A percentile compares a stretch with the other conserved stretches of the same genome.
phyloP scores from a whole-genome alignment of 1,284 basidiomycete genomes.

The Filobasidium uniguttulatum region DNA sequence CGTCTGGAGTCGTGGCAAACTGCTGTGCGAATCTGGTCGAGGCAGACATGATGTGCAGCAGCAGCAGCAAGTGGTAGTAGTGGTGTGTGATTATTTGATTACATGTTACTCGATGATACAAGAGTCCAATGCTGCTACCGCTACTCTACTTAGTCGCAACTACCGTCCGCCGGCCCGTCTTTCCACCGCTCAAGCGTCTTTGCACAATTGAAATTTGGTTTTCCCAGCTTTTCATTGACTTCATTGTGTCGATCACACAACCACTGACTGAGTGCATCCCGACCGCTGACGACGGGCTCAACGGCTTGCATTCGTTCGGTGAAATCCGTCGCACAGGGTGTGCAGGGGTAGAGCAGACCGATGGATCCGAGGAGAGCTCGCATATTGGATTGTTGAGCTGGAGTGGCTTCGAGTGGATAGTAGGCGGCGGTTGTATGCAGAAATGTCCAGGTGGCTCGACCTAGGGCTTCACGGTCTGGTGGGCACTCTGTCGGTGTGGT shows the following conservation, averaged over 20 bases:
- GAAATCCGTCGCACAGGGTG: slow-evolving; percentile 67
- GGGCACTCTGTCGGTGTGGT: slow-evolving; percentile 55
- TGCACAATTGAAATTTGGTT: slow-evolving; percentile 61
- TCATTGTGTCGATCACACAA: slow-evolving; percentile 82
- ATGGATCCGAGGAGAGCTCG: slow-evolving; percentile 58
- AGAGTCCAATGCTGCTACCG: too few relatives aligned
- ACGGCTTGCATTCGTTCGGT: slow-evolving; percentile 46
- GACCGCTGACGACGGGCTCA: slow-evolving; percentile 60
- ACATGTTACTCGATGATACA: too few relatives aligned
- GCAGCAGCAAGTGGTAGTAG: too few relatives aligned
- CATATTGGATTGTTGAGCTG: slow-evolving; percentile 64
- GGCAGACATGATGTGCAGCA: too few relatives aligned
- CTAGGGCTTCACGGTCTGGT: slow-evolving; percentile 71
- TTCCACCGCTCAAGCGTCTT: slow-evolving; percentile 76
- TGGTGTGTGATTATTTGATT: too few relatives aligned
- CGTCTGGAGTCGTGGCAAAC: slow-evolving; percentile 11
- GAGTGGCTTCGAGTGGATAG: slow-evolving; percentile 65
- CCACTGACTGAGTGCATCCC: slow-evolving; percentile 61
- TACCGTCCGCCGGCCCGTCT: slow-evolving; percentile 72
- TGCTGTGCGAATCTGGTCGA: too few relatives aligned
- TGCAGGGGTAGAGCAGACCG: slow-evolving; percentile 73
- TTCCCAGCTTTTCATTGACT: slow-evolving; percentile 74
- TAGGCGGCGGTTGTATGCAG: slow-evolving; percentile 85
- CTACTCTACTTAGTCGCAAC: slow-evolving; percentile 62
- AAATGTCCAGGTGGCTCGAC: slow-evolving; percentile 88